These are phyloP conservation scores for Blastocystis sp. DNA, from an alignment of 352 stramenopile species.

Conservation along the genomic window DNA sequence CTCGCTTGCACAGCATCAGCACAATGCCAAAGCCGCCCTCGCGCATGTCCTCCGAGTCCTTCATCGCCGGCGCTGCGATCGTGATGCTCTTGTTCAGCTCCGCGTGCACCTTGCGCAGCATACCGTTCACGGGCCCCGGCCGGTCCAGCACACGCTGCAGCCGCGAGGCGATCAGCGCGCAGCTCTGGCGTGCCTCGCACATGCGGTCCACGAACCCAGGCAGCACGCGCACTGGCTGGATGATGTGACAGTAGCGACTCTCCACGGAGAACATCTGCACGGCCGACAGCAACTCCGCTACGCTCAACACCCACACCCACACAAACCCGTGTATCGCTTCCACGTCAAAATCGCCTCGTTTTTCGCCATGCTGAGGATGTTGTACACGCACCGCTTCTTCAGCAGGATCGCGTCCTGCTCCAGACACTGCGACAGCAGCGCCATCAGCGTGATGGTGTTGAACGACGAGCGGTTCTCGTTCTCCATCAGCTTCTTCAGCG, in stretches of 20 bases:
- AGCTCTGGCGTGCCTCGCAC: neutral
- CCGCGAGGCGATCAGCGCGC: neutral
- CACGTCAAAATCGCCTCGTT: neutral
- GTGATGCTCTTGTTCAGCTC: neutral
- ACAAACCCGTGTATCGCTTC: neutral
- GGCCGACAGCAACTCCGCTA: neutral
- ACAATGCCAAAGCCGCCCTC: neutral
- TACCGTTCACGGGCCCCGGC: conserved; percentile 17
- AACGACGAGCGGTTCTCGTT: conserved; percentile 49
- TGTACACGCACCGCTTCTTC: neutral
- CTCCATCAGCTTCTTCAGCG: conserved; percentile 21
- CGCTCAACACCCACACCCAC: too few species aligned
- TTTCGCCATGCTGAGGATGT: neutral
- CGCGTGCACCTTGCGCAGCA: neutral
- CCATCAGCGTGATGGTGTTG: neutral
- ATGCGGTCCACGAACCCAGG: conserved; percentile 26
- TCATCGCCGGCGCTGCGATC: neutral
- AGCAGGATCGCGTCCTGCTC: conserved; percentile 3
- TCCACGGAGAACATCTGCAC: conserved; percentile 9
- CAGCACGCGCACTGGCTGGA: neutral
- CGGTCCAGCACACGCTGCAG: neutral
- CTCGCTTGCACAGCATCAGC: neutral
- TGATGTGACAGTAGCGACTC: conserved; percentile 21
- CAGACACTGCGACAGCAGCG: conserved; percentile 1
- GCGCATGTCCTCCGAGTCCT: neutral